Evolutionary conservation across 441 rosid genomes (phyloP), one percentile per base, ranked within the genome.

Genomic region (Populus hybrid): DNA sequence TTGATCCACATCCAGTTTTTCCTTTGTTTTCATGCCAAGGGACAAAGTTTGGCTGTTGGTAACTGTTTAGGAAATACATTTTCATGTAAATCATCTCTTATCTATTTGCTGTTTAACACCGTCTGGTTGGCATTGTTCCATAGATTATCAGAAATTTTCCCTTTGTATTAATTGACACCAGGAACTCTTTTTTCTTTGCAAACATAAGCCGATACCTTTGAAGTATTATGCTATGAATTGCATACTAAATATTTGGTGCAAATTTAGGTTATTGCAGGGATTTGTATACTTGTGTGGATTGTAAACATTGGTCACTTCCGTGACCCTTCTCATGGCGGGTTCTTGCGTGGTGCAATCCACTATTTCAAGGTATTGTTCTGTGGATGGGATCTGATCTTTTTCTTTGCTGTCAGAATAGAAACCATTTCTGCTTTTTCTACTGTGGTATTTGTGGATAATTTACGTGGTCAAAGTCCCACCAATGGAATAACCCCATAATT

Each of bases 281-380:
- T 96, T 79, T 96, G 99, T 85, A 84, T 93, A 36, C 88, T 96
- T 79, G 98, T 96, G 78, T 96, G 99, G 99, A 84, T 96, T 81
- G 98, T 96, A 80, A 96, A 96, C 87, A 96, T 96, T 78, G 97
- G 98, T 69, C 99, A 96, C 82, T 96, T 96, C 69, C 92, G 86
- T 72, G 99, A 96, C 82, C 98, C 98, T 89, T 84, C 98, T 73
- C 98, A 96, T 78, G 99, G 99, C 61, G 98, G 99, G 67, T 88
- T 94, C 85, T 82, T 96, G 82, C 93, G 89, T 56, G 99, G 99
- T 71, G 99, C 99, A 69, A 90, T 96, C 83, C 99, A 94, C 86
- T 96, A 96, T 85, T 93, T 96, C 77, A 94, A 96, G 98, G 98
- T 96, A 89, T 40, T 78, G 28, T 36, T 74, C 64, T 8, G 42